These are phyloP conservation scores for Misopates orontium DNA, from an alignment of 257 asterid genomes.

Conservation along the genomic window DNA sequence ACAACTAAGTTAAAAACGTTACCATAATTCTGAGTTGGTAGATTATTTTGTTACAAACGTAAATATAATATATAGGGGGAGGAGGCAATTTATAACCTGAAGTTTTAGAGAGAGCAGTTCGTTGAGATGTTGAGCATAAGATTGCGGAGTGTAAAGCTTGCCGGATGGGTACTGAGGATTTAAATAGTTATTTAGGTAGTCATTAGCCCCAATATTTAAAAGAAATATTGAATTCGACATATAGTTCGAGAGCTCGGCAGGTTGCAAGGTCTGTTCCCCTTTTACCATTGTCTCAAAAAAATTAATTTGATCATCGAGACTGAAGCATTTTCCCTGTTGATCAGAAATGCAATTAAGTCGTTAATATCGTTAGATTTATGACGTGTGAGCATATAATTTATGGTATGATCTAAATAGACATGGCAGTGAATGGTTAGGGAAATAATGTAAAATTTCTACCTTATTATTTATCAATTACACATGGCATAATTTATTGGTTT, in stretches of 20 bases:
- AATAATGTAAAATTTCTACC: too few relatives aligned
- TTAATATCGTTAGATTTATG: too few relatives aligned
- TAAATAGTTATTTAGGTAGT: slow-evolving; percentile 60
- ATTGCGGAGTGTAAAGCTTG: slow-evolving; percentile 20
- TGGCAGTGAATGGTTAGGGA: too few relatives aligned
- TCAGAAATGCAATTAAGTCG: background rate
- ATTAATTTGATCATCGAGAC: slow-evolving; percentile 48
- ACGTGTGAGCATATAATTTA: too few relatives aligned
- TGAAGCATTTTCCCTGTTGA: slow-evolving; percentile 52
- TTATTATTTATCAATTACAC: too few relatives aligned
- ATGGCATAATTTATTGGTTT: too few relatives aligned
- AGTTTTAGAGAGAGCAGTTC: slow-evolving; percentile 29
- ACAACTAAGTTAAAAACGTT: too few relatives aligned
- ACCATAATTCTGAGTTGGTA: too few relatives aligned
- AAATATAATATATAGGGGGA: too few relatives aligned
- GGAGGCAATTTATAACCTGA: slow-evolving; percentile 38
- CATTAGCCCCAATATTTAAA: slow-evolving; percentile 63
- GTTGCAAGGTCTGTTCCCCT: slow-evolving; percentile 17
- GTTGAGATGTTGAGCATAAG: slow-evolving; percentile 38
- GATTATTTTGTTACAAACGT: too few relatives aligned
- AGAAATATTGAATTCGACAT: slow-evolving; percentile 49
- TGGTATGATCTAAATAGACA: too few relatives aligned
- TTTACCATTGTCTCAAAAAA: slow-evolving; percentile 39
- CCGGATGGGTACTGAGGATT: slow-evolving; percentile 19
- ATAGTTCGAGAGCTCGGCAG: slow-evolving; percentile 33